Base-by-base conservation (phyloP, 208 protist genomes). In the Zelonia costaricensis region DNA sequence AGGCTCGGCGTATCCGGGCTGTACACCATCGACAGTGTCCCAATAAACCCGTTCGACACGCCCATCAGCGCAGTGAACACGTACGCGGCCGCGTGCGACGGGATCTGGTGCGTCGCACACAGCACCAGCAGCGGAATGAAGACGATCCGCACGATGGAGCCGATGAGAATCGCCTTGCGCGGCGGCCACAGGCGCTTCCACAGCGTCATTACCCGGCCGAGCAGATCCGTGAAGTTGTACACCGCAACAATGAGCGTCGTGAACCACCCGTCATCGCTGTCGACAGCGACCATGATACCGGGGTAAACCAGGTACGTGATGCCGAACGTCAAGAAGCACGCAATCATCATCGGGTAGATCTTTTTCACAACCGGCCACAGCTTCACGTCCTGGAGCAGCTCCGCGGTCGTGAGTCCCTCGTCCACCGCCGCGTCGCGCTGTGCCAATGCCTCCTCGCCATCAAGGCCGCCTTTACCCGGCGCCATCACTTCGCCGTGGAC, bases 11-110 rank as follows among this genome's bases (percentile, higher is more conserved):
- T 76, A 6, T 65, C 53, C 0, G 88, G 83, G 18, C 69, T 76
- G 68, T 91, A 94, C 48, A 94, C 79, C 77, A 95, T 90, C 25
- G 80, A 70, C 18, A 94, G 52, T 9, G 80, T 82, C 7, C 74
- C 84, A 18, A 91, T 78, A 69, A 88, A 94, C 18, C 91, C 91
- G 49, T 90, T 93, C 28, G 83, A 82, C 12, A 91, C n/a, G 1
- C 76, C 80, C 52, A 86, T 54, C 36, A 87, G 22, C 9, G 64
- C 54, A 0, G 81, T 77, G 56, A 93, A 70, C 5, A 92, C 59
- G 66, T 86, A 88, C 9, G 75, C 49, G 9, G 78, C 58, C 15
- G 61, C 71, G 51, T 87, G 48, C 10, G 56, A 69, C 1, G 78
- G 82, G 33, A 95, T 92, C 44, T 63, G 69, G 31, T 70, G 58